phyloP scores from a whole-genome alignment of 2,329 filamentous ascomycete species.

The Exophiala dermatitidis region DNA sequence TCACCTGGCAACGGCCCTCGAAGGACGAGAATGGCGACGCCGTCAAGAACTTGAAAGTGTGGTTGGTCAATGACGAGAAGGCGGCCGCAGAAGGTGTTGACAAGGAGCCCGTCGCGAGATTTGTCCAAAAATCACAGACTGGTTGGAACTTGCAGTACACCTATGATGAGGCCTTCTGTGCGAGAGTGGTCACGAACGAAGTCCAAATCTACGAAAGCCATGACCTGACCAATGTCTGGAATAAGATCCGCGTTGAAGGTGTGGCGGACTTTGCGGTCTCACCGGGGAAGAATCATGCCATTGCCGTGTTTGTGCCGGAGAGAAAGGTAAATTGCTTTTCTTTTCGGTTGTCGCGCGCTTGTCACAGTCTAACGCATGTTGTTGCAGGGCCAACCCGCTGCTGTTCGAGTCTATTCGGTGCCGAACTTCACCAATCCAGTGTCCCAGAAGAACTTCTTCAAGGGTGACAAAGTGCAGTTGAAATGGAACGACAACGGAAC shows the following conservation, averaged over 20 bases:
- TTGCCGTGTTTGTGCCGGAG: constrained; percentile 92
- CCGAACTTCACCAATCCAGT: constrained; percentile 75
- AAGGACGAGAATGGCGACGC: constrained; percentile 94
- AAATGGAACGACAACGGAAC: constrained; percentile 96
- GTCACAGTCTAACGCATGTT: constrained; percentile 1
- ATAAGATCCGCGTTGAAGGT: constrained; percentile 88
- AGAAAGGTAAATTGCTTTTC: constrained; percentile 61
- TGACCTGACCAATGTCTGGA: constrained; percentile 81
- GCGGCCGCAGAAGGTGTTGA: constrained; percentile 56
- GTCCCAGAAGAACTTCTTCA: constrained; percentile 98
- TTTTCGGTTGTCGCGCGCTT: constrained; percentile 15
- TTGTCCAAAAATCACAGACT: constrained; percentile 91
- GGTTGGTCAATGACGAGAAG: constrained; percentile 69
- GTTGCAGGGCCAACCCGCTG: constrained; percentile 77
- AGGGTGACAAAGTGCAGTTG: constrained; percentile 96
- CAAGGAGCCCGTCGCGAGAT: constrained; percentile 67
- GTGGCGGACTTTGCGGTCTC: constrained; percentile 83
- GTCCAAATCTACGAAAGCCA: constrained; percentile 93
- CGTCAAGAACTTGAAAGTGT: constrained; percentile 93
- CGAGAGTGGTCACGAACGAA: constrained; percentile 90
- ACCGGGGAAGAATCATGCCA: constrained; percentile 79
- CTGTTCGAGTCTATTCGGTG: constrained; percentile 90
- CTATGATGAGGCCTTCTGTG: constrained; percentile 84
- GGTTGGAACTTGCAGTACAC: constrained; percentile 98
- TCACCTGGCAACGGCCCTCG: constrained; percentile 88